Evolutionary conservation across 305 asterid genomes (phyloP), one percentile per base, ranked within the genome.

Genomic region (Striga hermonthica): DNA sequence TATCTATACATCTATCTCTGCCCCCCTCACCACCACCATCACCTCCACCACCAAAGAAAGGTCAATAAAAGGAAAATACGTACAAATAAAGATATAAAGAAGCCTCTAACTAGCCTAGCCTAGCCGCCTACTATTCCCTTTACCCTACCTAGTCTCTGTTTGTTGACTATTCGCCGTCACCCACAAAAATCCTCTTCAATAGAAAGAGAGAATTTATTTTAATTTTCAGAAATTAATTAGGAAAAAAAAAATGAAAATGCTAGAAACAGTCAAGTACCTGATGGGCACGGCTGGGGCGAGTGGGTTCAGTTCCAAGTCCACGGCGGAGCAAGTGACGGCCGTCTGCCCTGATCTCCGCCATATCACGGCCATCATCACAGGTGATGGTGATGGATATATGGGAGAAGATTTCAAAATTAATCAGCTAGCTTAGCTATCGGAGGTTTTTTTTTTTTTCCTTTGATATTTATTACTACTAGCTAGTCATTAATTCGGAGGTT

Each of bases 301-400:
- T 57, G 95, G 98, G 52, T 87, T 66, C 76, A 76, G 97, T 64
- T 89, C 95, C 16, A 87, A 87, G 64, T 81, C 98, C 43, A 84
- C 92, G 16, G 97, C 97, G 47, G 95, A 89, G 37, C 73, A 85
- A 31, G 95, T 89, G 67, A 89, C 95, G 38, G 82, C 64, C 9
- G 38, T 12, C 57, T 80, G 80, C 66, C 72, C 73, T 9, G 78
- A 82, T 70, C 92, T 82, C 76, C 77, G 79, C 57, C 76, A 68
- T 57, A 9, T 85, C 75, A 89, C 95, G 58, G 98, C 95, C 75
- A 71, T 91, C 72, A 89, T 91, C 74, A 91, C 98, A 1, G 96
- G 91, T 83, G 58, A 66, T 5, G 2, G 31, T 22, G 31, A 22
- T 22, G 31, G 31, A 22, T n/a, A n/a, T n/a, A n/a, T 22, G 1